Evolutionary conservation across 257 asterid genomes (phyloP), one percentile per base, ranked within the genome.

Genomic region (Nicotiana knightiana): DNA sequence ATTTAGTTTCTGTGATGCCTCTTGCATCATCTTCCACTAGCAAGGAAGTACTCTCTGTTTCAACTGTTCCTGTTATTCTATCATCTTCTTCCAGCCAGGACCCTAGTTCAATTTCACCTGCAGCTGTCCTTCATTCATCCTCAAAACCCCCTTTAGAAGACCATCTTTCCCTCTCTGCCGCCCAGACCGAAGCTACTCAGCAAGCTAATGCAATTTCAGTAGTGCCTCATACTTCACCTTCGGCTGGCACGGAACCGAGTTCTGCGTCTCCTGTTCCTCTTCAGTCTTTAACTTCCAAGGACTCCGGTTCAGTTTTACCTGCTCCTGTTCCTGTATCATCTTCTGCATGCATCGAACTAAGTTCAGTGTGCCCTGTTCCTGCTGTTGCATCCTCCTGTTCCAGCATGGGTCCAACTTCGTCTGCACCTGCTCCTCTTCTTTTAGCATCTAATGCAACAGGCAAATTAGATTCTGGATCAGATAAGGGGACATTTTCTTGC

Each of bases 101-200:
- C 80, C 63, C 63, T 51, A 26, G 62, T 75, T 26, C 80, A 75
- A 15, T 75, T 26, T 26, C 80, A 6, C 63, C 63, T 75, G 43
- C 63, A 15, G 16, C 9, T 9, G 78, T 71, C 59, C 59, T 71
- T 43, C 80, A 26, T 4, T 51, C 80, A 51, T 75, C 77, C 21
- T 57, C 81, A 7, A 58, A 63, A 68, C 81, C 73, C 53, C 30
- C 83, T 55, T 77, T 66, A 48, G 84, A 89, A 28, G 75, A 77
- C 46, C 73, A 91, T 81, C 89, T 82, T 76, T 66, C 90, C 67
- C 89, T 83, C 79, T 79, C 86, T 84, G 81, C 86, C 15, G 43
- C 33, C 75, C 39, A 73, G 75, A 86, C 62, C 28, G 91, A 85
- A 79, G 87, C 81, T 79, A 54, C 64, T 51, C 67, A 61, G 61